Percentiles rank a stretch among this genome's conserved stretches.
phyloP scores from a whole-genome alignment of 2,329 filamentous ascomycete genomes.

The Ophiostoma quercus region DNA sequence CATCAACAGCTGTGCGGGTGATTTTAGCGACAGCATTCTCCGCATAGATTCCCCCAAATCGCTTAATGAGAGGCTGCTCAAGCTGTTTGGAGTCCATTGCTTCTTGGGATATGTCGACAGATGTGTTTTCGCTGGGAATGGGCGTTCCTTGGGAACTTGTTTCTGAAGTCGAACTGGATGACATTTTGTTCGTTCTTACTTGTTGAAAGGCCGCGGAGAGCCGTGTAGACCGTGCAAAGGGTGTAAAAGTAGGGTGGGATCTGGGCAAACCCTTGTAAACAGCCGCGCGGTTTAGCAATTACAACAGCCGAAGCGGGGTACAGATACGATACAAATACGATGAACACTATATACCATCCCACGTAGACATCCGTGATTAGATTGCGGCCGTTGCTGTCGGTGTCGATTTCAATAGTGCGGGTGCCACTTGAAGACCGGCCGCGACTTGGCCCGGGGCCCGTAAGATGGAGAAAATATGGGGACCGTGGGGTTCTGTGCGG shows the following conservation, averaged over 20 bases:
- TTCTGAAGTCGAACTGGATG: slow-evolving; percentile 11
- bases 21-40: slow-evolving; percentile 29
- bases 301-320: slow-evolving; percentile 10
- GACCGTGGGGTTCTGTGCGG: background rate
- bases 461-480: background rate
- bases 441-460: background rate
- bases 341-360: slow-evolving; percentile 10
- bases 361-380: background rate
- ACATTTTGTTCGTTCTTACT: background rate
- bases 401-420: background rate
- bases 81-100: background rate
- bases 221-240: background rate
- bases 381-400: background rate
- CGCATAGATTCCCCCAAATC: slow-evolving; percentile 26
- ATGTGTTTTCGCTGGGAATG: slow-evolving; percentile 18
- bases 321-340: slow-evolving; percentile 14
- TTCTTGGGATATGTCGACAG: slow-evolving; percentile 10
- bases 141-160: slow-evolving; percentile 16
- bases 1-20: slow-evolving; percentile 26
- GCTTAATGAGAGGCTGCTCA: background rate
- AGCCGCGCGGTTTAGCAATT: background rate
- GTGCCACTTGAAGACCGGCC: background rate
- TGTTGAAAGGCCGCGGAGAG: background rate
- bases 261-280: background rate
- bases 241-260: background rate